These are phyloP conservation scores for Candida argentea DNA, from an alignment of 805 yeast genomes.

Conservation along the genomic window DNA sequence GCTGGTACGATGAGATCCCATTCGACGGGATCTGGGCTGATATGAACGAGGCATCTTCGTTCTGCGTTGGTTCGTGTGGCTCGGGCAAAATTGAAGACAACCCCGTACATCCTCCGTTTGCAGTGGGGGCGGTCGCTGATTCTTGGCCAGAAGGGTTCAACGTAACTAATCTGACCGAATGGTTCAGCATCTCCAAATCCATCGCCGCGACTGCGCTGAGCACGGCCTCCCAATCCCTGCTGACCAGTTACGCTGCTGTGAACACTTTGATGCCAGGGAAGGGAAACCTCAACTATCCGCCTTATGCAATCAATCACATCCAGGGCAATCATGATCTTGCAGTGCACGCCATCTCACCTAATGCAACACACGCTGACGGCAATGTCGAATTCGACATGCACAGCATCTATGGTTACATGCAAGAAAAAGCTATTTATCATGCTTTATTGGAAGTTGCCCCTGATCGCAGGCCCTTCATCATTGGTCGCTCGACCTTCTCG, in stretches of 20 bases:
- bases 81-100: slow-evolving; percentile 8
- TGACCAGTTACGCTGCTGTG: slow-evolving; percentile 6
- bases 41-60: slow-evolving; percentile 19
- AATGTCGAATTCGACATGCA: slow-evolving; percentile 18
- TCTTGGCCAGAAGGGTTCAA: slow-evolving; percentile 10
- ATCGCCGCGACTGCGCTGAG: slow-evolving; percentile 7
- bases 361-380: slow-evolving; percentile 19
- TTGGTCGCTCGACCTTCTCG: slow-evolving; percentile 13
- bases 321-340: slow-evolving; percentile 15
- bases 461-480: slow-evolving; percentile 15
- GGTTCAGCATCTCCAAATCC: slow-evolving; percentile 6
- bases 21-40: slow-evolving; percentile 16
- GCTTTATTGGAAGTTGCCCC: slow-evolving; percentile 10
- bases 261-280: slow-evolving; percentile 13
- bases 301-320: slow-evolving; percentile 19
- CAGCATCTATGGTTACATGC: slow-evolving; percentile 14
- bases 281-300: slow-evolving; percentile 24
- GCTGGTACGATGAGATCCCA: slow-evolving; percentile 10
- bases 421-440: slow-evolving; percentile 11
- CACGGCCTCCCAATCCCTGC: slow-evolving; percentile 4
- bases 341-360: slow-evolving; percentile 16
- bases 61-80: slow-evolving; percentile 24
- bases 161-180: slow-evolving; percentile 9
- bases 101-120: slow-evolving; percentile 12
- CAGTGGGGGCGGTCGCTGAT: slow-evolving; percentile 5